Base-by-base conservation (phyloP, 179 eudicot genomes). In the Corrigiola litoralis region DNA sequence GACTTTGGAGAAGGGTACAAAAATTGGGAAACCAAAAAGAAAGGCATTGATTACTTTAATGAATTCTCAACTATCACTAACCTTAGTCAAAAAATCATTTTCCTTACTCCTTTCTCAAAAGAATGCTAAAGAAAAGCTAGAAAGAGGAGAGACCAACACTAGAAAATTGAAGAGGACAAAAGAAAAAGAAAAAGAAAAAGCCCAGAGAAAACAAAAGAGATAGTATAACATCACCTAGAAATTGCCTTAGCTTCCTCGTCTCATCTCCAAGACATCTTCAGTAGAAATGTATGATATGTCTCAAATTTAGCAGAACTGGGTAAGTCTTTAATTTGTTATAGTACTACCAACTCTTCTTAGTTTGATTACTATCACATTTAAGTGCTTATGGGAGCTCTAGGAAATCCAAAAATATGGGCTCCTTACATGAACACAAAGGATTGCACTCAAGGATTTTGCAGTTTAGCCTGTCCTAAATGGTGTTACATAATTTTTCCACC, bases 391-490 rank as follows among this genome's bases (percentile, higher is more conserved):
- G 79, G 77, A 4, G 68, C 79, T 59, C 17, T 76, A 47, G 72
- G 54, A 41, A 82, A 69, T 63, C 81, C 85, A 20, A 86, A 76
- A 66, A 69, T 81, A 47, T 81, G 81, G 85, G 65, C 75, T 2
- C 86, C 89, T 21, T 78, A 78, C 68, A 70, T 80, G 73, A 84
- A 79, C 79, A 71, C 72, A 14, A 83, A 72, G 60, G 94, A 84
- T 24, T 87, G 94, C 67, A 70, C 85, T 27, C 81, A 79, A 73
- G 83, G 85, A 27, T 74, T 81, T 61, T 89, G 96, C 48, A 83
- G 76, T 62, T 21, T 77, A 29, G 67, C 81, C 60, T 89, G 96
- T 66, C 96, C 90, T 20, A 84, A 86, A 67, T 81, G 85, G 88
- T 89, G 96, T 63, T 80, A 82, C 73, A 64, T 79, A 27, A 67